Percentiles rank a stretch among this genome's conserved stretches.
phyloP scores from a whole-genome alignment of 257 asterid genomes.

The Solanum peruvianum region DNA sequence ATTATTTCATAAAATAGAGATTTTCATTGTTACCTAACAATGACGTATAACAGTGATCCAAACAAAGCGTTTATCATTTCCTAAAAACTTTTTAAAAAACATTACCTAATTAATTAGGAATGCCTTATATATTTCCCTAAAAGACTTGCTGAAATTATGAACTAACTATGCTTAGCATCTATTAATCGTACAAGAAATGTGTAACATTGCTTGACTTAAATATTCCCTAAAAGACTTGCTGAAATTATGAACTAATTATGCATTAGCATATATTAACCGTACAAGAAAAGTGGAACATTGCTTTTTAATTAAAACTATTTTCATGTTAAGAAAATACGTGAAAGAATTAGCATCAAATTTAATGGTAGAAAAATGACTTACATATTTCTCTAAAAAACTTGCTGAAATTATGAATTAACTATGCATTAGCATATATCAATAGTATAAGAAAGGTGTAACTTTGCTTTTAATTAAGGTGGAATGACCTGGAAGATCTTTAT shows the following conservation, averaged over 20 bases:
- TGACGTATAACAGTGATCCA: too few relatives aligned
- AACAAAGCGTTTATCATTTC: neutral
- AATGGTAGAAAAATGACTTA: neutral
- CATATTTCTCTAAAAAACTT: neutral
- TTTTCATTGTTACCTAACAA: too few relatives aligned
- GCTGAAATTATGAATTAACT: neutral
- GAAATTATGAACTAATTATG: too few relatives aligned
- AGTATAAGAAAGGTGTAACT: neutral
- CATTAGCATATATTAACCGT: too few relatives aligned
- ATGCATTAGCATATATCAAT: neutral
- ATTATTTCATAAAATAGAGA: too few relatives aligned
- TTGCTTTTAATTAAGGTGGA: neutral
- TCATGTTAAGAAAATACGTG: neutral
- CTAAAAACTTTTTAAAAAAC: neutral
- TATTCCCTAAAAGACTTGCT: too few relatives aligned
- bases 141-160: neutral
- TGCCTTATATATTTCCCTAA: neutral
- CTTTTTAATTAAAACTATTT: neutral
- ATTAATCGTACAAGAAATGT: neutral
- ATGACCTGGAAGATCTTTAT: too few relatives aligned
- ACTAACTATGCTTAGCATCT: neutral
- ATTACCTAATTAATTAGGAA: neutral
- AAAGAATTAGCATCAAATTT: neutral
- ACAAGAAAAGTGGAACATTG: too few relatives aligned
- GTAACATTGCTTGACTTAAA: neutral